These are phyloP conservation scores for Tulasnella sp. DNA, from an alignment of 768 basidiomycete genomes.

Conservation along the genomic window DNA sequence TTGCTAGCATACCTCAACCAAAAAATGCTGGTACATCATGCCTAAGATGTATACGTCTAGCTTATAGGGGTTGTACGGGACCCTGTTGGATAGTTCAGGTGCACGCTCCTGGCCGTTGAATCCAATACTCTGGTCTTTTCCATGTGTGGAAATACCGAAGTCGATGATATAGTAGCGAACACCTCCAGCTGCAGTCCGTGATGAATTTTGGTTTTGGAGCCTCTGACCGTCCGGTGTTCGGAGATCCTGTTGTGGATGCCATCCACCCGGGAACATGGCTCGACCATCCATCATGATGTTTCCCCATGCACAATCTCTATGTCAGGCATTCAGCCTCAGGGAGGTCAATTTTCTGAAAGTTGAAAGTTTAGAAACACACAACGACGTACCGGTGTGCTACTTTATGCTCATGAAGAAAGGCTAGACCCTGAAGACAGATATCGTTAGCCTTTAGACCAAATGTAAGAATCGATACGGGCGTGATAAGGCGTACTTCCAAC, in stretches of 20 bases:
- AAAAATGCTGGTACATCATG: background rate
- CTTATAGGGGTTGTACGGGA: slow-evolving; percentile 9
- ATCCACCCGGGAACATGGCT: slow-evolving; percentile 7
- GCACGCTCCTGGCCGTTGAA: slow-evolving; percentile 4
- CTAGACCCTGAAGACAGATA: slow-evolving; percentile 1
- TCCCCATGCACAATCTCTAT: slow-evolving; percentile 5
- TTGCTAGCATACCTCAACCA: background rate
- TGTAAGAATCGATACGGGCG: background rate
- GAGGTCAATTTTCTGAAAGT: no score
- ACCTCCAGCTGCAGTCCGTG: background rate
- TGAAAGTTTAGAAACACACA: background rate
- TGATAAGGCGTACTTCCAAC: background rate
- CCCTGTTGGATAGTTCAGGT: slow-evolving; percentile 1
- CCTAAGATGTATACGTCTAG: slow-evolving; percentile 7
- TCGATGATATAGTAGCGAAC: slow-evolving; percentile 10
- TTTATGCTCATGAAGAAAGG: slow-evolving; percentile 12
- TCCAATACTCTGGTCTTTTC: background rate
- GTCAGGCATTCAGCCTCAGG: background rate
- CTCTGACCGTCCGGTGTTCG: background rate
- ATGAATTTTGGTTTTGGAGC: background rate
- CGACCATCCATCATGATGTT: slow-evolving; percentile 16
- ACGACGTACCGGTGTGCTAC: slow-evolving; percentile 9
- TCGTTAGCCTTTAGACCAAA: background rate
- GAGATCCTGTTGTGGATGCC: slow-evolving; percentile 1
- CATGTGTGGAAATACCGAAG: slow-evolving; percentile 8